These are phyloP conservation scores for Thelonectria discophora DNA, from an alignment of 2,329 filamentous ascomycete species.

Conservation along the genomic window DNA sequence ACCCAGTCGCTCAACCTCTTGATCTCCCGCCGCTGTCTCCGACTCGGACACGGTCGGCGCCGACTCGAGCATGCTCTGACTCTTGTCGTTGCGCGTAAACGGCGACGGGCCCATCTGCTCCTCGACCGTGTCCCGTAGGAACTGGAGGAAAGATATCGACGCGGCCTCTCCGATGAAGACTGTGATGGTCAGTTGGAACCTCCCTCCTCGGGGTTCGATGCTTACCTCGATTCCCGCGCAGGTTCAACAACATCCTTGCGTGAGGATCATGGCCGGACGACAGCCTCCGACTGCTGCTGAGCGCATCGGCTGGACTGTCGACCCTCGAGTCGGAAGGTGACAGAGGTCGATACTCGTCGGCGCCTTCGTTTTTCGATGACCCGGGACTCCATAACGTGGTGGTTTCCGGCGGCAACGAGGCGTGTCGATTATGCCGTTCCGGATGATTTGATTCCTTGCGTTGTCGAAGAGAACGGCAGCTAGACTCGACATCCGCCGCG, in stretches of 20 bases:
- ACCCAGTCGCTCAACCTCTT: neutral
- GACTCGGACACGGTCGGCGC: conserved; percentile 33
- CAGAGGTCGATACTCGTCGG: conserved; percentile 37
- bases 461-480: neutral
- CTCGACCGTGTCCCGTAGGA: conserved; percentile 38
- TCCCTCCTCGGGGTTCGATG: neutral
- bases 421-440: conserved; percentile 4
- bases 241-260: conserved; percentile 59
- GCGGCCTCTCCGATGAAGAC: conserved; percentile 61
- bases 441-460: neutral
- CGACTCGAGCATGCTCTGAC: conserved; percentile 41
- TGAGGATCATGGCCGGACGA: conserved; percentile 30
- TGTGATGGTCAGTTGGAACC: conserved; percentile 29
- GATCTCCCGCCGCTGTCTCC: neutral
- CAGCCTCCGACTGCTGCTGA: conserved; percentile 14
- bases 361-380: conserved; percentile 17
- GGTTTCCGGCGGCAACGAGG: conserved; percentile 10
- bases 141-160: conserved; percentile 64
- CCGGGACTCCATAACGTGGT: conserved; percentile 13
- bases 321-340: conserved; percentile 45
- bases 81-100: conserved; percentile 42
- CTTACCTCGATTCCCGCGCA: conserved; percentile 61
- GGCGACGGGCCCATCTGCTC: conserved; percentile 40
- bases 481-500: neutral
- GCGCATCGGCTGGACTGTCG: conserved; percentile 32